Base-by-base conservation (phyloP, 306 rosid genomes). In the Dryas drummondii region DNA sequence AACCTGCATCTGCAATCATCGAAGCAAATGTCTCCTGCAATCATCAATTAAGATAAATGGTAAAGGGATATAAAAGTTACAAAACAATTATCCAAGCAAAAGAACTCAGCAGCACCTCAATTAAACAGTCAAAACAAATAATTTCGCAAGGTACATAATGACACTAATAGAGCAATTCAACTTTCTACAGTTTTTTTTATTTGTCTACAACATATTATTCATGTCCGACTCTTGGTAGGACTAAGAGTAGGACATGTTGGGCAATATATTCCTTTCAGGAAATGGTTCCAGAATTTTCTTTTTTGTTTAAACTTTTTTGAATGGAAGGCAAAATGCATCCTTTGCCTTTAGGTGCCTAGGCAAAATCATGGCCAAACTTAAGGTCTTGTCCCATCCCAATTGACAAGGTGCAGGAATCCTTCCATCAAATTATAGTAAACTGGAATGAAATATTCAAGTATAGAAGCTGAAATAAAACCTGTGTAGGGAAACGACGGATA, bases 1-100 rank as follows among this genome's bases (percentile, higher is more conserved):
- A 94, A 56, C 97, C 98, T 8, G 97, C 92, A 52, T 90, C 92
- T 0, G 77, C 90, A 32, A 94, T 92, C 99, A 94, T 87, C 1
- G 92, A 82, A 41, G 96, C 97, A 88, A 94, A 92, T 47, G 55
- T 90, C 75, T 90, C 93, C 97, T 94, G 89, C 77, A 82, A 69
- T 65, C 81, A 85, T 65, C 72, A 55, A 71, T 76, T 74, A 55
- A 41, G 17, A 72, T 72, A 51, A 64, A 75, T 76, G 45, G 26
- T 14, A 54, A 53, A 19, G 58, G 41, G 42, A 59, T 13, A 61
- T 19, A 69, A 47, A 55, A 66, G 66, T n/a, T 49, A n/a, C 22
- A 41, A 27, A 27, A 17, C 11, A 54, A 17, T 46, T 37, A 52
- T 14, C 15, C 14, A 10, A 2, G 58, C 22, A 37, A 17, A 57